Evolutionary conservation across 2,329 filamentous ascomycete genomes (phyloP).

Genomic region (Pseudohalonectria lignicola): DNA sequence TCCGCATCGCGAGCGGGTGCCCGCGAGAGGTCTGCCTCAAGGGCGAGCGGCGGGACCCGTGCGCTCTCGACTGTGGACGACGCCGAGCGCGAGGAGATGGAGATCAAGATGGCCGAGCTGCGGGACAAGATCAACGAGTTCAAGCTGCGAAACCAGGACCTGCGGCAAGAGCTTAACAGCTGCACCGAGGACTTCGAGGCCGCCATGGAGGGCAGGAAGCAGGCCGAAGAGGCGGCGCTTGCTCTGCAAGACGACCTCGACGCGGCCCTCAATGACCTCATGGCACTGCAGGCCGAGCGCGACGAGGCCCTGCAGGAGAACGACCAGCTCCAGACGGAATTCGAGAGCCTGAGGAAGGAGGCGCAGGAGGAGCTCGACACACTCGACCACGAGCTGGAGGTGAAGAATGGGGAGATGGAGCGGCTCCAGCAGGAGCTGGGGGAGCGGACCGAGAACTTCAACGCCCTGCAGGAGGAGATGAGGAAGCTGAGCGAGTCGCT

Average conservation of each 20-base stretch:
- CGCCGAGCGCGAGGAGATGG: slow-evolving; percentile 72
- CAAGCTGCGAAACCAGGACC: slow-evolving; percentile 80
- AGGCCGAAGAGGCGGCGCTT: slow-evolving; percentile 45
- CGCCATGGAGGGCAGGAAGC: slow-evolving; percentile 51
- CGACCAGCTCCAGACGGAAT: slow-evolving; percentile 48
- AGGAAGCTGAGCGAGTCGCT: slow-evolving; percentile 80
- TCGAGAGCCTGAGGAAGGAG: slow-evolving; percentile 49
- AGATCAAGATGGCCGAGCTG: slow-evolving; percentile 71
- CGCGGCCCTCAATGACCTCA: slow-evolving; percentile 66
- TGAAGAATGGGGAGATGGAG: slow-evolving; percentile 60
- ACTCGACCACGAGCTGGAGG: slow-evolving; percentile 61
- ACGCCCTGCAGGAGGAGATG: slow-evolving; percentile 88
- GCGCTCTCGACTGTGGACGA: slow-evolving; percentile 55
- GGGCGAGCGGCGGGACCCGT: slow-evolving; percentile 57
- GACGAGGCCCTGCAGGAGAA: slow-evolving; percentile 48
- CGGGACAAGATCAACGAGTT: slow-evolving; percentile 79
- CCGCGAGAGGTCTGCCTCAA: slow-evolving; percentile 62
- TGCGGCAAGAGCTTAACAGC: slow-evolving; percentile 71
- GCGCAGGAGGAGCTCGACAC: slow-evolving; percentile 56
- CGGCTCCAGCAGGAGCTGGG: slow-evolving; percentile 61
- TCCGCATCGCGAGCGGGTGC: slow-evolving; percentile 72
- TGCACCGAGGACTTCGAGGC: slow-evolving; percentile 72
- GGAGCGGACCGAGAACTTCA: slow-evolving; percentile 76
- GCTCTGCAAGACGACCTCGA: slow-evolving; percentile 67
- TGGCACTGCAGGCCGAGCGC: slow-evolving; percentile 69